Percentiles rank a stretch among this genome's conserved stretches.
Evolutionary conservation across 352 stramenopile genomes (phyloP).

Genomic region (Sclerospora graminicola): DNA sequence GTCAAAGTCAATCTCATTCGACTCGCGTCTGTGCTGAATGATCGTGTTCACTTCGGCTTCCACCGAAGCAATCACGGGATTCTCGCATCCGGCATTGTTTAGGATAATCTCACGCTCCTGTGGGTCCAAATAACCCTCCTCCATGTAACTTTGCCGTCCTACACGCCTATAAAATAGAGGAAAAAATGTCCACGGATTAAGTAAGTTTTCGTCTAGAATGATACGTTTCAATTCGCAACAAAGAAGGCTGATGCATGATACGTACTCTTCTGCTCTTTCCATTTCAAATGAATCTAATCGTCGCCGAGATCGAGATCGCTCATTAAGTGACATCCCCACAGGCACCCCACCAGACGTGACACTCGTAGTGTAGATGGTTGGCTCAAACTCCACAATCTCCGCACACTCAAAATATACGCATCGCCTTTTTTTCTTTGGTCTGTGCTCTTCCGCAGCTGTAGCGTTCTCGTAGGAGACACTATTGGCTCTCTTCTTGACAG

Average conservation of each 20-base stretch:
- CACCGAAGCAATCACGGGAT: conserved; percentile 56
- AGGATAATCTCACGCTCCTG: conserved; percentile 68
- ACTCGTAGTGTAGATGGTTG: conserved; percentile 70
- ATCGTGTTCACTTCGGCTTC: conserved; percentile 79
- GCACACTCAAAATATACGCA: conserved; percentile 68
- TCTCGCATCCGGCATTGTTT: conserved; percentile 63
- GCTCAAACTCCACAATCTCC: conserved; percentile 83
- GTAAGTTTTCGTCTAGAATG: too few species aligned
- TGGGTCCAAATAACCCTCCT: conserved; percentile 75
- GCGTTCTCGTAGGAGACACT: conserved; percentile 1
- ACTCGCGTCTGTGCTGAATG: conserved; percentile 68
- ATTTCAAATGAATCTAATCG: conserved; percentile 74
- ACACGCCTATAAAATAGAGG: conserved; percentile 21
- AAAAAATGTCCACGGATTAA: too few species aligned
- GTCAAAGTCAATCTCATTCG: conserved; percentile 75
- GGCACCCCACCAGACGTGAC: conserved; percentile 72
- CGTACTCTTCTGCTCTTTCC: conserved; percentile 57
- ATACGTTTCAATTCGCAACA: too few species aligned
- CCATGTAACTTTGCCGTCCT: conserved; percentile 76
- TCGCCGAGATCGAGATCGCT: conserved; percentile 60
- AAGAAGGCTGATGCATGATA: too few species aligned
- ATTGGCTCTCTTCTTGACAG: conserved; percentile 13
- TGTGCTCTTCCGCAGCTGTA: conserved; percentile 11
- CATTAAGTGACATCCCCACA: conserved; percentile 64
- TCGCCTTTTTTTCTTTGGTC: conserved; percentile 43